phyloP scores from a whole-genome alignment of 306 rosid species.

The Hylodesmum podocarpum region DNA sequence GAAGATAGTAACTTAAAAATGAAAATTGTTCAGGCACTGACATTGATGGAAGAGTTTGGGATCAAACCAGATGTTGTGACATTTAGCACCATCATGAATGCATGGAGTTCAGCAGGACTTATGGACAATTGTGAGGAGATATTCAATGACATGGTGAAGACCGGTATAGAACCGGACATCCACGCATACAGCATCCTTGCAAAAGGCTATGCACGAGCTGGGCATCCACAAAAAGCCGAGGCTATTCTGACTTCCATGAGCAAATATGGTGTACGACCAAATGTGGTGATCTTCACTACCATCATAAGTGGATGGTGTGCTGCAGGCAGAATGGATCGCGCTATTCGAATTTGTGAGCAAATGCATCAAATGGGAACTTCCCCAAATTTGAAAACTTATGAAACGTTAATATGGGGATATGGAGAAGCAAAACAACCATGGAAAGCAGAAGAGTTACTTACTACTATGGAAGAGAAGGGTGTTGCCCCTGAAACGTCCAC shows the following conservation, averaged over 20 bases:
- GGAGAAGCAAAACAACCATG: slow-evolving; percentile 92
- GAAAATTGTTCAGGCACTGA: slow-evolving; percentile 68
- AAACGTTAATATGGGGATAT: slow-evolving; percentile 95
- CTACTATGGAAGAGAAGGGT: slow-evolving; percentile 64
- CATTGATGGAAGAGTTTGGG: slow-evolving; percentile 89
- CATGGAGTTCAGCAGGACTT: slow-evolving; percentile 87
- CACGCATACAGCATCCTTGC: slow-evolving; percentile 91
- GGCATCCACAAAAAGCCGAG: slow-evolving; percentile 76
- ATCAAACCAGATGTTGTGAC: slow-evolving; percentile 91
- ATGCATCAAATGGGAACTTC: slow-evolving; percentile 61
- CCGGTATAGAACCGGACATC: slow-evolving; percentile 78
- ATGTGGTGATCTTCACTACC: slow-evolving; percentile 95
- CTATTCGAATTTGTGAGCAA: slow-evolving; percentile 51
- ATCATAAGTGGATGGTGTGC: slow-evolving; percentile 93
- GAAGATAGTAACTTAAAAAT: slow-evolving; percentile 14
- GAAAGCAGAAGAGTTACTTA: slow-evolving; percentile 85
- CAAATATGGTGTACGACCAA: slow-evolving; percentile 62
- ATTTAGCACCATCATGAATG: slow-evolving; percentile 95
- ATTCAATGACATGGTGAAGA: slow-evolving; percentile 80
- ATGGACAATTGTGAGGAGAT: slow-evolving; percentile 82
- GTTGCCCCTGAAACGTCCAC: slow-evolving; percentile 65
- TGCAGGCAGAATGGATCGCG: slow-evolving; percentile 78
- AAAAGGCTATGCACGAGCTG: slow-evolving; percentile 86
- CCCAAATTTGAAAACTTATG: slow-evolving; percentile 79
- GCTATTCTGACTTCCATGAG: slow-evolving; percentile 67